Base-by-base conservation (phyloP, 208 protist species). In the Naegleria fowleri region DNA sequence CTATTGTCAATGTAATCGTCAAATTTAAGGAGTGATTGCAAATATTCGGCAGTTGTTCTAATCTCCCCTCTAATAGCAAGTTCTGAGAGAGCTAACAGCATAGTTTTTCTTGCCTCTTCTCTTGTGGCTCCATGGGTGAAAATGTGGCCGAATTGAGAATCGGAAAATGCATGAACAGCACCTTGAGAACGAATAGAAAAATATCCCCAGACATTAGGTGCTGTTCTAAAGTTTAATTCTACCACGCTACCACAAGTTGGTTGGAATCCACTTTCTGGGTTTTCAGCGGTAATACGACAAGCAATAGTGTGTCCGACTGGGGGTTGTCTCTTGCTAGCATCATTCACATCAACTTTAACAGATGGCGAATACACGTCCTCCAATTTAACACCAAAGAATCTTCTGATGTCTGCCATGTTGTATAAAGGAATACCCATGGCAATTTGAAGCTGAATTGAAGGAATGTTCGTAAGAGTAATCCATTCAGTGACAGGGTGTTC, bases 81-180 rank as follows among this genome's bases (percentile, higher is more conserved):
- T 91, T 99, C 98, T 92, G 97, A 96, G 51, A 99, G 93, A 7
- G 96, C 96, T 29, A 97, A 92, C 48, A 98, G 93, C 96, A 98
- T 97, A 40, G 94, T 94, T 41, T 96, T 95, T 38, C 98, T 95
- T 19, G 98, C 97, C 13, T 97, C 96, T 93, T 99, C 97, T 88
- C 98, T 95, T 40, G 94, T 98, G 22, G 93, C 91, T 86, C 97
- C 98, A 51, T 94, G 96, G 38, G 98, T 96, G 94, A 99, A 99
- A 91, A 99, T 96, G 92, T 99, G 98, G n/a, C 98, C 98, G 93
- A 99, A 99, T 93, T 99, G 98, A 51, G 98, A 99, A 94, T 99
- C 98, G 7, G 98, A 96, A 90, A 95, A 98, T 94, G 97, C 96
- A 90, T 99, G 97, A 36, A 99, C 95, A 48, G 95, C 96, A 83